Evolutionary conservation across 257 asterid species (phyloP), one percentile per base, ranked within the genome.

Genomic region (Capsicum rhomboideum): DNA sequence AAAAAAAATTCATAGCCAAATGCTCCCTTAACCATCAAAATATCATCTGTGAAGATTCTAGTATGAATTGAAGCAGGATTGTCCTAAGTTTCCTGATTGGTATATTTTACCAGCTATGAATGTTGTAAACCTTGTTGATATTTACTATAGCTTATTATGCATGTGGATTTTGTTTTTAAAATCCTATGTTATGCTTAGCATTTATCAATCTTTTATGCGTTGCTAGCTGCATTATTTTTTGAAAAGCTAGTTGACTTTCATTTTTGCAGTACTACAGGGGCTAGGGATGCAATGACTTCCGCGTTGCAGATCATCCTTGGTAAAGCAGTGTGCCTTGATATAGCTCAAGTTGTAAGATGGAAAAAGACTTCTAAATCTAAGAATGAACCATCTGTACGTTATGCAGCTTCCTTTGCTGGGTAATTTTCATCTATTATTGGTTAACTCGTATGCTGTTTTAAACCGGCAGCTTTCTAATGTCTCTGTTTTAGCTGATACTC

Each of bases 331-430:
- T 83, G 89, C 88, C 97, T 97, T 86, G 99, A 97, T 93, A 84
- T 97, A 87, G 98, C 97, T 90, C 99, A 93, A 88, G 90, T 97
- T 83, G 97, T 95, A 80, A 91, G 98, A 90, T 95, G 99, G 98
- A 95, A 90, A 90, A 88, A 83, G 59, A 92, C 99, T 10, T 86
- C 88, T 80, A 84, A 89, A 2, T 90, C 98, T 87, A 88, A 88
- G 58, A 96, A 92, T 81, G 99, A 97, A 89, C 97, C 98, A 79
- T 92, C 85, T 88, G 95, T 92, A 86, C 98, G 96, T 93, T 97
- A 96, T 91, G 98, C 99, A 80, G 99, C 99, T 88, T 95, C 98
- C 81, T 97, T 97, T 84, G 96, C 98, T 74, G 99, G 99, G 98
- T 94, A 94, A 86, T 80, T 67, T 85, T 88, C 78, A 86, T 75